Percentiles rank a stretch among this genome's conserved stretches.
These are phyloP conservation scores for Trypanosoma cruzi DNA, from an alignment of 208 protist species.

Conservation along the genomic window DNA sequence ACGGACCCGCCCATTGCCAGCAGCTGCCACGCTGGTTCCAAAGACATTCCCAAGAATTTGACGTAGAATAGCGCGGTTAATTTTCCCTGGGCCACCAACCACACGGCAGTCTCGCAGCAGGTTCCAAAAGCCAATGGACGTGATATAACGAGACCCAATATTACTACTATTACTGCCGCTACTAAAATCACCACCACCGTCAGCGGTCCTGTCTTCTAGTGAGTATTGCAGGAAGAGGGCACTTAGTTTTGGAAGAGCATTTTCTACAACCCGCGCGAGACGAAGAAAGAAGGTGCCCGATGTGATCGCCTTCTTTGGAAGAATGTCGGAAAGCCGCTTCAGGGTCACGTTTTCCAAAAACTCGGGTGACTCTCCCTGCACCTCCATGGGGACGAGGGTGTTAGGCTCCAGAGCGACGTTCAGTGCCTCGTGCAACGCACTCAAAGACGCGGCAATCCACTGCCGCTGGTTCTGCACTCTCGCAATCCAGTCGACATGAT, in stretches of 20 bases:
- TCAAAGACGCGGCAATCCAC: constrained; percentile 79
- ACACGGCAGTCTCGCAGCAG: constrained; percentile 59
- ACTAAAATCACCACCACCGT: neutral
- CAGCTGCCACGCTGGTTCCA: constrained; percentile 12
- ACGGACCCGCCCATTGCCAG: neutral
- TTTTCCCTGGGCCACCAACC: constrained; percentile 44
- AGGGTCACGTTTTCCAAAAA: constrained; percentile 53
- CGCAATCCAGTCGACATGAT: constrained; percentile 48
- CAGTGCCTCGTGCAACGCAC: constrained; percentile 64
- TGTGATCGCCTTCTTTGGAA: constrained; percentile 37
- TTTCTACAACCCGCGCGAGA: constrained; percentile 52
- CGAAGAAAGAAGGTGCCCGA: constrained; percentile 48
- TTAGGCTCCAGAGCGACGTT: constrained; percentile 28
- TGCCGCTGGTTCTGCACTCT: constrained; percentile 54
- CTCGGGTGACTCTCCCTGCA: constrained; percentile 48
- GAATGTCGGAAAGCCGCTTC: constrained; percentile 53
- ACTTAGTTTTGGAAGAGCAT: constrained; percentile 46
- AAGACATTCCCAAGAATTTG: constrained; percentile 62
- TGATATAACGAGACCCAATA: constrained; percentile 29
- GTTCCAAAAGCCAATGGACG: constrained; percentile 56
- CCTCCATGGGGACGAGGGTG: constrained; percentile 38
- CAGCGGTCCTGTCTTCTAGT: neutral
- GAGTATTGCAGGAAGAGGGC: constrained; percentile 59
- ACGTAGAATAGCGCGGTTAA: constrained; percentile 64
- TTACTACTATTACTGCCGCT: neutral